Base-by-base conservation (phyloP, 192 early-diverging fungal species). In the Funneliformis geosporum region DNA sequence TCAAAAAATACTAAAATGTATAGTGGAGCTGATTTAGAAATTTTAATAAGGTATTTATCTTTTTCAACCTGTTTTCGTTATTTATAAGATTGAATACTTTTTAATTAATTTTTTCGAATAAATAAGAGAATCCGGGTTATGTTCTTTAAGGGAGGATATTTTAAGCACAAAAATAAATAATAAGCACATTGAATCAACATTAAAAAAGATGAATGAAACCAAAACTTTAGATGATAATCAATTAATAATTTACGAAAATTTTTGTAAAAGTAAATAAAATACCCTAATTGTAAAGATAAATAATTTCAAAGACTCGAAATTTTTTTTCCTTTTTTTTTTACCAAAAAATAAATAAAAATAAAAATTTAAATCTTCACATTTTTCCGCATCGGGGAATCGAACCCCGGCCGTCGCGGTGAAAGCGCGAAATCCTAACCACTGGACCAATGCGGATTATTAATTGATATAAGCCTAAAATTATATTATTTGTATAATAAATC, bases 401-500 rank as follows among this genome's bases (percentile, higher is more conserved):
- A 93, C 92, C 92, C 92, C 86, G 92, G 89, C 88, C 92, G 85
- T 84, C 87, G 86, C 92, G 91, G 92, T 93, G 91, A 93, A 90
- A 93, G 91, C 91, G 92, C 86, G 88, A 84, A 86, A 93, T 93
- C 92, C 90, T 93, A 92, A 88, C 91, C 90, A 84, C 90, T 93
- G 87, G 92, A 93, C 92, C 87, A 93, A 88, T 88, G 84, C 85
- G 92, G 92, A 92, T 71, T 33, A 2, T 33, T 33, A 33, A 33
- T 33, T 33, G 33, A 2, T 33, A 33, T 33, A 33, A 33, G 33
- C 33, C 1, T 33, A 33, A 33, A 33, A 33, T 33, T 33, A 33
- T 33, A 33, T 33, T 33, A 33, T 33, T 33, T 33, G 33, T 33
- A 33, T 0, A 33, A 33, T 33, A 33, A 2, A 33, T 33, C 33